phyloP scores from a whole-genome alignment of 2,329 filamentous ascomycete species.

The Hypoxylon rubiginosum region DNA sequence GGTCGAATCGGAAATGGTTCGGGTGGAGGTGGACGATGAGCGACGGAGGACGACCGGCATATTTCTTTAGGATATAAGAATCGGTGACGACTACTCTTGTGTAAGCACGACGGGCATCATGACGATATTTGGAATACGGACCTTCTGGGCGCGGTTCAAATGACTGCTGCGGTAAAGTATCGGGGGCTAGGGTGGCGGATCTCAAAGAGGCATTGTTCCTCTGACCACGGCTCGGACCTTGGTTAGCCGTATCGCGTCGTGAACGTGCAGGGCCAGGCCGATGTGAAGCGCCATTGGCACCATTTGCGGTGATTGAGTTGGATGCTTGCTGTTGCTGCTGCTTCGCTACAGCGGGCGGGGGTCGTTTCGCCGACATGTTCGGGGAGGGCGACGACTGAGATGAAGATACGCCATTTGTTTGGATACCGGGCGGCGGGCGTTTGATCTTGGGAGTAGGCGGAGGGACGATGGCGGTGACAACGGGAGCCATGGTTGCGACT shows the following conservation, averaged over 20 bases:
- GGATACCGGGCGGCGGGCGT: conserved; percentile 74
- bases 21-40: conserved; percentile 87
- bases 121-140: conserved; percentile 51
- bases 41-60: conserved; percentile 80
- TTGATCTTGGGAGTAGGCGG: conserved; percentile 71
- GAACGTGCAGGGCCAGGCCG: conserved; percentile 67
- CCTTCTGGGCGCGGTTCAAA: conserved; percentile 67
- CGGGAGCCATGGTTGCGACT: conserved; percentile 65
- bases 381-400: conserved; percentile 72
- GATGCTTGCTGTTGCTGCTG: conserved; percentile 58
- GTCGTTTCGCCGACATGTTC: conserved; percentile 67
- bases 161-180: conserved; percentile 54
- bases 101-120: conserved; percentile 39
- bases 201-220: conserved; percentile 65
- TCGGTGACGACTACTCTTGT: conserved; percentile 74
- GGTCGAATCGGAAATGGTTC: conserved; percentile 91
- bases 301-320: conserved; percentile 56
- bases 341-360: conserved; percentile 63
- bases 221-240: conserved; percentile 61
- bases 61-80: conserved; percentile 86
- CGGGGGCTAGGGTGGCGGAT: conserved; percentile 63
- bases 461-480: conserved; percentile 59
- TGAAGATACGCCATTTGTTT: conserved; percentile 72
- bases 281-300: conserved; percentile 60
- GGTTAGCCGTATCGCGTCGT: conserved; percentile 68